phyloP scores from a whole-genome alignment of 768 basidiomycete genomes.

The Russula griseocarnosa region DNA sequence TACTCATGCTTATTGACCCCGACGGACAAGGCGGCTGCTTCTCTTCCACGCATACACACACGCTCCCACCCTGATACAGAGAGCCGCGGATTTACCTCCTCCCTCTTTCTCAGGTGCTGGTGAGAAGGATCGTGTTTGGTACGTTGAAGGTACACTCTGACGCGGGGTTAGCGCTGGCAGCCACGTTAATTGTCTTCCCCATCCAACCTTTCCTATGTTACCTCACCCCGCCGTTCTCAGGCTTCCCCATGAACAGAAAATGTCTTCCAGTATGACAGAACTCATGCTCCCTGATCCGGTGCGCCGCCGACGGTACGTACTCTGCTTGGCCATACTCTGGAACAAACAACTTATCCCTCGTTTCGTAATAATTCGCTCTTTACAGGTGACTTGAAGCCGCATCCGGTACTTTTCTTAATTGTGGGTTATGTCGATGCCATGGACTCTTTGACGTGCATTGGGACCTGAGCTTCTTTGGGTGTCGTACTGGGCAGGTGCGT shows the following conservation, averaged over 20 bases:
- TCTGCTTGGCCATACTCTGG: neutral
- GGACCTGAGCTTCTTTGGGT: too few relatives aligned
- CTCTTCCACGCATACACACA: neutral
- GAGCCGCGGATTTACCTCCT: conserved; percentile 3
- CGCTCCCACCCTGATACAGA: neutral
- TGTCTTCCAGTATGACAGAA: neutral
- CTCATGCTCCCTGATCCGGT: neutral
- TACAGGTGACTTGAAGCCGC: neutral
- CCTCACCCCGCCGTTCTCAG: neutral
- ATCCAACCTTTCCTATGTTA: neutral
- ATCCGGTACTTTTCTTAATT: too few relatives aligned
- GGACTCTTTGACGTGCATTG: neutral
- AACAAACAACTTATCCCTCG: neutral
- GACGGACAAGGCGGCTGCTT: neutral
- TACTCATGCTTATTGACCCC: neutral
- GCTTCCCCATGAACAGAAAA: neutral
- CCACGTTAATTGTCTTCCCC: neutral
- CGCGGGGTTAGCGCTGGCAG: neutral
- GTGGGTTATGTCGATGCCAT: neutral
- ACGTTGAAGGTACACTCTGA: neutral
- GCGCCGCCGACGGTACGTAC: neutral
- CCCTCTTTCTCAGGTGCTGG: neutral
- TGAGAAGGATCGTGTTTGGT: neutral
- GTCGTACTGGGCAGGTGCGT: neutral
- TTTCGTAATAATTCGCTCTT: neutral